Percentiles rank a stretch among this genome's conserved stretches.
These are phyloP conservation scores for Lagerstroemia speciosa DNA, from an alignment of 345 rosid genomes.

Conservation along the genomic window DNA sequence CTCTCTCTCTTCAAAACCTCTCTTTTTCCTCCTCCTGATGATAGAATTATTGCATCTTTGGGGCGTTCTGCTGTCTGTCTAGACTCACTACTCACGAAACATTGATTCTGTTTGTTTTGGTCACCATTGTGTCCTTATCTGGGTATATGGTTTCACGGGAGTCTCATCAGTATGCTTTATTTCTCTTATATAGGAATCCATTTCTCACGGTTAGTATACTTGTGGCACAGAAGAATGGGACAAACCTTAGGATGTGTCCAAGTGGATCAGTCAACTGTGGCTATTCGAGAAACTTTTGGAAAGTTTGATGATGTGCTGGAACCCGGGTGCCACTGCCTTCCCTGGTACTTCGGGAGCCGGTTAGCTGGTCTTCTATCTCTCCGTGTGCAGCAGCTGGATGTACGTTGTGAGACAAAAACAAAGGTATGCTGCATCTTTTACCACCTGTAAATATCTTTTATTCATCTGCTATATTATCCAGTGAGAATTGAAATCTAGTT, in stretches of 20 bases:
- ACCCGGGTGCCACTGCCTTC: conserved; percentile 79
- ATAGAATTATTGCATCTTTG: not conserved
- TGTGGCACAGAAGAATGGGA: conserved; percentile 25
- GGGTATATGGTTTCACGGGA: not conserved
- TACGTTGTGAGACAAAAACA: conserved; percentile 83
- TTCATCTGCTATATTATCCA: not conserved
- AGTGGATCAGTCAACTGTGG: conserved; percentile 74
- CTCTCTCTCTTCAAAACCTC: not conserved
- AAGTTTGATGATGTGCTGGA: conserved; percentile 62
- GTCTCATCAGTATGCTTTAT: too few species aligned
- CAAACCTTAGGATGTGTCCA: conserved; percentile 51
- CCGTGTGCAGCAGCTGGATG: conserved; percentile 79
- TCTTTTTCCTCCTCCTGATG: not conserved
- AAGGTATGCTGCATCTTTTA: conserved; percentile 38
- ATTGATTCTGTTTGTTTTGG: too few species aligned
- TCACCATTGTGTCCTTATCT: too few species aligned
- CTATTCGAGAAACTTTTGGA: conserved; percentile 62
- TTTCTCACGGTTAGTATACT: not conserved
- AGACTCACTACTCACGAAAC: too few species aligned
- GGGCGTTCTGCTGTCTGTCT: not conserved
- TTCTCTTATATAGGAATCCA: not conserved
- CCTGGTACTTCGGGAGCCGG: conserved; percentile 71
- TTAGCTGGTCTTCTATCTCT: conserved; percentile 59
- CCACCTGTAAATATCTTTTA: not conserved
- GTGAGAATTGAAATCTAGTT: not conserved